These are phyloP conservation scores for Lichtheimia corymbifera DNA, from an alignment of 371 early-diverging fungal species.

Conservation along the genomic window DNA sequence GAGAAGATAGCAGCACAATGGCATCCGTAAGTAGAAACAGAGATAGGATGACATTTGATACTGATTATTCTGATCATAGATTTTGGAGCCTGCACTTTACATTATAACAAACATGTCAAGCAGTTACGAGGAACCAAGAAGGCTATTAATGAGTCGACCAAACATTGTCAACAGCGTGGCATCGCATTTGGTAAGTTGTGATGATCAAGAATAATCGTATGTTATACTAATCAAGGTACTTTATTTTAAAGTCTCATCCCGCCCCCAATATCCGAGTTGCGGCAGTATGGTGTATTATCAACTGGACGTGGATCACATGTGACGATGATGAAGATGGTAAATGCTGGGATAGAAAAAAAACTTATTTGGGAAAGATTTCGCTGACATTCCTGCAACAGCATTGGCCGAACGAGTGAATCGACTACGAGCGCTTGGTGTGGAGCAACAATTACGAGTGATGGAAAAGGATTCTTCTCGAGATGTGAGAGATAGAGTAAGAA, in stretches of 20 bases:
- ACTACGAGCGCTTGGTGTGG: conserved; percentile 58
- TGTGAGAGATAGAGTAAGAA: conserved; percentile 76
- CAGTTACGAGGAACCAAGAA: conserved; percentile 69
- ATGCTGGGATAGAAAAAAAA: no score
- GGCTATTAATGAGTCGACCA: conserved; percentile 59
- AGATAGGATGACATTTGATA: background rate
- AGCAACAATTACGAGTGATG: conserved; percentile 55
- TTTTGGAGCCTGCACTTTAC: conserved; percentile 49
- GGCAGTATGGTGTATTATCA: conserved; percentile 81
- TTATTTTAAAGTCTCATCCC: conserved; percentile 52
- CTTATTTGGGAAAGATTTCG: background rate
- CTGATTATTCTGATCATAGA: conserved; percentile 19
- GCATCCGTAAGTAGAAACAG: conserved; percentile 20
- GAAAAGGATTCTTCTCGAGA: conserved; percentile 62
- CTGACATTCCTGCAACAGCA: conserved; percentile 15
- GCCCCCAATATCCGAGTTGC: conserved; percentile 70
- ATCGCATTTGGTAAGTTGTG: conserved; percentile 54
- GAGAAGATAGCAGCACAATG: conserved; percentile 23
- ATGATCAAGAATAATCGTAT: background rate
- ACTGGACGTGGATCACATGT: conserved; percentile 70
- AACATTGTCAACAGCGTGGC: conserved; percentile 58
- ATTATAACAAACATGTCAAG: conserved; percentile 80
- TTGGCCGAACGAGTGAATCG: conserved; percentile 24
- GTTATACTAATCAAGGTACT: background rate
- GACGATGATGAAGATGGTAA: conserved; percentile 62